Base-by-base conservation (phyloP, 177 flowering plant genomes). In the Telopea speciosissima region DNA sequence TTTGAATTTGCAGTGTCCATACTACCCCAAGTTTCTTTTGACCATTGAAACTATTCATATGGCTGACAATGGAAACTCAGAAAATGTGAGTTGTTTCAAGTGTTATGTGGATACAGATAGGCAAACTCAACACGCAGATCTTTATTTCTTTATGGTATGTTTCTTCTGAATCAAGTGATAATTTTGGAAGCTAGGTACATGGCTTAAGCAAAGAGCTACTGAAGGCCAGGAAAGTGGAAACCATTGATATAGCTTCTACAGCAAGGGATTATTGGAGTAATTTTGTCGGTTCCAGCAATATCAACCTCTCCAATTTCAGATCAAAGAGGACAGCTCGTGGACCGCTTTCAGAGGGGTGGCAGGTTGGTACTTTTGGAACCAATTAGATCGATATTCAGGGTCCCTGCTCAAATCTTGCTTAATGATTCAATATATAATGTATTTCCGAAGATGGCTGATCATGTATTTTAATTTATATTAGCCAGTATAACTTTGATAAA, bases 281-380 rank as follows among this genome's bases (percentile, higher is more conserved):
- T 49, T 72, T 76, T 8, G 74, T 88, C 69, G 90, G 87, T 63
- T 72, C 81, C 64, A 81, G 59, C 80, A 76, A 40, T 65, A 70
- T 73, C 16, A 86, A 87, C 78, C 76, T 87, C 45, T 78, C 90
- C 33, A 81, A 76, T 36, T 89, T 89, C 79, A 83, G 76, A 73
- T 89, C 94, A 31, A 71, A 24, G 7, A 82, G 68, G 58, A 80
- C 89, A 62, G 87, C 81, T 4, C 90, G 89, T 28, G 94, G 91
- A 65, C 94, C 91, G 13, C 86, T 89, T 66, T 75, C 73, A 65
- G 82, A 77, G 13, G 88, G 90, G 74, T 89, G 94, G 94, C 86
- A 85, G 91, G 93, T 89, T 76, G 9, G 78, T 61, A 62, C 68
- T 22, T 56, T 70, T 33, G 36, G 56, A 40, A 24, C 59, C 45